A percentile compares a stretch with the other conserved stretches of the same genome.
phyloP scores from a whole-genome alignment of 176 grass and related monocot genomes.

The Ampelocalamus luodianensis region DNA sequence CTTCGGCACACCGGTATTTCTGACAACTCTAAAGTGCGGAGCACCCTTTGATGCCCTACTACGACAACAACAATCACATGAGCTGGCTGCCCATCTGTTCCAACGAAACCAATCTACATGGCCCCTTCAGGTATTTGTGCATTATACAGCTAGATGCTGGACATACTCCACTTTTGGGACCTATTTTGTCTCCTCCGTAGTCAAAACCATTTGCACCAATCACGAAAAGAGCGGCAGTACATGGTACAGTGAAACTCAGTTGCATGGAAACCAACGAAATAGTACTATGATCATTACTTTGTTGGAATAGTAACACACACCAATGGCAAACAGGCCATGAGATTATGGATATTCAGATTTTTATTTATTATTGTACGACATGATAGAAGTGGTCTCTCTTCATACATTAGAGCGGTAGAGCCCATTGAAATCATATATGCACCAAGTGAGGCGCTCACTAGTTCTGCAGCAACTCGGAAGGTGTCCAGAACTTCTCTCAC shows the following conservation, averaged over 20 bases:
- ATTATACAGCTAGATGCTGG: too few species aligned
- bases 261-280: neutral
- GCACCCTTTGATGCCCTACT: too few species aligned
- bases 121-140: too few species aligned
- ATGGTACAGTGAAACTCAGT: too few species aligned
- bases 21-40: too few species aligned
- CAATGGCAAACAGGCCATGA: neutral
- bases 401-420: conserved; percentile 75
- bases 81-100: too few species aligned
- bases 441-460: conserved; percentile 84
- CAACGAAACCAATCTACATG: too few species aligned
- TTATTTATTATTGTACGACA: neutral
- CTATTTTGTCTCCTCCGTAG: neutral
- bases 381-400: neutral
- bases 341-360: neutral
- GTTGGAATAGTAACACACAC: neutral
- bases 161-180: too few species aligned
- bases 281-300: too few species aligned
- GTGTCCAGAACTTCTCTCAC: conserved; percentile 93
- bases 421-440: conserved; percentile 99
- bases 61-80: too few species aligned
- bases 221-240: neutral
- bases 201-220: neutral
- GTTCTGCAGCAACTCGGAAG: conserved; percentile 79
- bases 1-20: too few species aligned